Conservation (phyloP, 2,329 filamentous ascomycete genomes). For the Macrophomina phaseolina region DNA sequence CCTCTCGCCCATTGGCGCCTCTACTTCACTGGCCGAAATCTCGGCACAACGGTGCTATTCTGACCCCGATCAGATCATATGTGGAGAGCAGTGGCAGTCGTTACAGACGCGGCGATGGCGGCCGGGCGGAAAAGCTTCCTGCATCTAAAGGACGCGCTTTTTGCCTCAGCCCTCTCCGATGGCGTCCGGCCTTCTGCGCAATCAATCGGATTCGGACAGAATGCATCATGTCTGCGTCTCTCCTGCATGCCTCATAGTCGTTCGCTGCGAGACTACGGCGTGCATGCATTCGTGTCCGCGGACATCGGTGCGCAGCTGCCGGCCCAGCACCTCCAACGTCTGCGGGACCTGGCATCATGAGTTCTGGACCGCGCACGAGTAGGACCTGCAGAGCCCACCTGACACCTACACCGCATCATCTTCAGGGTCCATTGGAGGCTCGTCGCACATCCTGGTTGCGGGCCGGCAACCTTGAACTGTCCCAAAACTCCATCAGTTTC, state of each 20-base stretch:
- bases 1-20: not conserved
- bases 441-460: slow-evolving; percentile 1
- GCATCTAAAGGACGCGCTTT: not conserved
- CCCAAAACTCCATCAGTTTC: slow-evolving; percentile 1
- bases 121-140: slow-evolving; percentile 3
- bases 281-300: not conserved
- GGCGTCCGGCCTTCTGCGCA: not conserved
- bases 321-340: not conserved
- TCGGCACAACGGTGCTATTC: slow-evolving; percentile 18
- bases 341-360: slow-evolving; percentile 14
- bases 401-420: slow-evolving; percentile 4
- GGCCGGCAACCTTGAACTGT: not conserved
- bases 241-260: not conserved
- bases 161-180: not conserved
- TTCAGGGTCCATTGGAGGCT: slow-evolving; percentile 14
- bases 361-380: slow-evolving; percentile 9
- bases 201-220: not conserved
- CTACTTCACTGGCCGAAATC: not conserved
- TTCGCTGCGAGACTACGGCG: not conserved
- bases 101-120: not conserved
- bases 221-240: not conserved
- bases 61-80: not conserved
- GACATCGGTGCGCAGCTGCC: slow-evolving; percentile 1
- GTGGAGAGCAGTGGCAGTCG: not conserved
- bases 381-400: slow-evolving; percentile 12